phyloP scores from a whole-genome alignment of 495 filamentous ascomycete species.

The Neurospora sp. region DNA sequence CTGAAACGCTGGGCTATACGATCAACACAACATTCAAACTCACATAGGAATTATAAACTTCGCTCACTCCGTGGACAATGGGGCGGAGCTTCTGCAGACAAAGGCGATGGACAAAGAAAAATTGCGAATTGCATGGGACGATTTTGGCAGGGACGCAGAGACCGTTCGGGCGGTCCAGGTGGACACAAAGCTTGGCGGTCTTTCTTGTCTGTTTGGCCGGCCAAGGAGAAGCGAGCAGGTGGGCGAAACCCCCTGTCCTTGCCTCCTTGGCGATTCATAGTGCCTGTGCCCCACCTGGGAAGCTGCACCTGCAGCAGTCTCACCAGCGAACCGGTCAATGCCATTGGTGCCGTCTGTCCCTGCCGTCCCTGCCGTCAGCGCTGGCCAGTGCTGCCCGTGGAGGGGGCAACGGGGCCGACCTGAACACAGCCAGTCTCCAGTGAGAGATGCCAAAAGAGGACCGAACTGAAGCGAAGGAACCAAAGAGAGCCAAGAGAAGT shows the following conservation, averaged over 20 bases:
- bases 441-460: background rate
- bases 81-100: background rate
- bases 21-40: background rate
- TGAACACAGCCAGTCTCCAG: background rate
- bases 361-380: background rate
- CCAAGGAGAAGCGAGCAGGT: background rate
- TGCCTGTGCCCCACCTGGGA: background rate
- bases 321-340: background rate
- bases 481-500: background rate
- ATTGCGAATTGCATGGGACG: background rate
- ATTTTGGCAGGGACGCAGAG: background rate
- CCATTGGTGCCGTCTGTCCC: background rate
- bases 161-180: background rate
- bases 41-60: background rate
- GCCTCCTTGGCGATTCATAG: background rate
- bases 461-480: background rate
- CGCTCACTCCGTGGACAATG: background rate
- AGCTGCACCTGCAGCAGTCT: background rate
- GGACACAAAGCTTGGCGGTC: background rate
- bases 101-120: background rate
- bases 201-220: background rate
- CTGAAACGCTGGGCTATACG: background rate
- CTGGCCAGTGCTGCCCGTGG: background rate
- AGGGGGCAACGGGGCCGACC: background rate
- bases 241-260: background rate